Evolutionary conservation across 441 rosid species (phyloP), one percentile per base, ranked within the genome.

Genomic region (Adansonia rubrostipa): DNA sequence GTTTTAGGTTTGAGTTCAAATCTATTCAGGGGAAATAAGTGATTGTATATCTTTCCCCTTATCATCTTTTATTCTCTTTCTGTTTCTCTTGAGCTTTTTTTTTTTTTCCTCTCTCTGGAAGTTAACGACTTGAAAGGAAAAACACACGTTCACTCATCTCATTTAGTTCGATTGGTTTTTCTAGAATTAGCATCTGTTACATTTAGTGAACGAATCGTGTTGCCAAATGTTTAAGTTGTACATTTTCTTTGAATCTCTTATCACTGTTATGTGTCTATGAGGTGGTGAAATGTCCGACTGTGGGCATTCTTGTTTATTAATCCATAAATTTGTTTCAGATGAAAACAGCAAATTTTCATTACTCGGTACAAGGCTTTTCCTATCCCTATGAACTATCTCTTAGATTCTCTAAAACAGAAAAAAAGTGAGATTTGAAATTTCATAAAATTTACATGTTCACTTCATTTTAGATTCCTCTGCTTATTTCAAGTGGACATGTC

Each of bases 1-100:
- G 40, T 68, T 40, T 65, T 13, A 15, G 73, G 73, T 68, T 68
- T 47, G 56, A 5, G 10, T 20, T 64, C 6, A 47, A 47, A 68
- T 68, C 36, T 7, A 10, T 40, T 47, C 2, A 40, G 36, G 9
- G 4, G 13, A 45, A 62, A 6, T 63, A 33, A 22, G 5, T 47
- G 56, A 24, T 68, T 20, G n/a, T 10, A 66, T 44, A 4, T 67
- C 33, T 68, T 57, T 20, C 36, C 6, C 9, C 17, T 62, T 19
- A 19, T 67, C 72, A 67, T 19, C 48, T 22, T 45, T 19, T 67
- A 47, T 45, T 19, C 36, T 19, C 54, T n/a, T 9, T 68, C 40
- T 10, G 10, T 45, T 47, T 68, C 24, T 68, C 17, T 11, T 47
- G 56, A 68, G n/a, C n/a, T n/a, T n/a, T n/a, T n/a, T 0, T 19